phyloP scores from a whole-genome alignment of 805 yeast genomes.

The Candida cerambycidarum region DNA sequence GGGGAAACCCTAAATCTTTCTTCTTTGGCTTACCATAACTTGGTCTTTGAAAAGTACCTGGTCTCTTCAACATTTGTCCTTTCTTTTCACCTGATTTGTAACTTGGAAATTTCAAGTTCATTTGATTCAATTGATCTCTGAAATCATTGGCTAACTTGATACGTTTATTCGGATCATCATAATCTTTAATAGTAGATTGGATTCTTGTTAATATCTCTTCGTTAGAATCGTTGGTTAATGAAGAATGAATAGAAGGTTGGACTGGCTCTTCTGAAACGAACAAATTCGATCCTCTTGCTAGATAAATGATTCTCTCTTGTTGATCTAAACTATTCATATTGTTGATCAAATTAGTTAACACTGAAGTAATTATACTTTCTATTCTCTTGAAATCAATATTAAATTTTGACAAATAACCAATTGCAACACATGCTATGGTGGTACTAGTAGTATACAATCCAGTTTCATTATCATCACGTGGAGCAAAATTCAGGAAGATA shows the following conservation, averaged over 20 bases:
- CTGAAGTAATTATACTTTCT: conserved; percentile 23
- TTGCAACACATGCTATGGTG: conserved; percentile 37
- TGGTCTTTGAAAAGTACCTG: conserved; percentile 37
- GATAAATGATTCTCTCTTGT: conserved; percentile 22
- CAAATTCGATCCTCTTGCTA: conserved; percentile 22
- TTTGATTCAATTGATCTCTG: conserved; percentile 6
- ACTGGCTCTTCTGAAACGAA: neutral
- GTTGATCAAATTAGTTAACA: conserved; percentile 24
- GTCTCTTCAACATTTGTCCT: conserved; percentile 25
- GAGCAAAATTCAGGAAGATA: conserved; percentile 33
- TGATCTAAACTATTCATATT: conserved; percentile 20
- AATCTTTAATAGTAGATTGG: conserved; percentile 4
- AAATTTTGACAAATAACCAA: conserved; percentile 17
- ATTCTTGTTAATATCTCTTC: neutral
- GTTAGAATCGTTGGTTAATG: neutral
- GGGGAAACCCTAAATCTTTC: conserved; percentile 26
- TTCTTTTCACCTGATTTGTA: conserved; percentile 13
- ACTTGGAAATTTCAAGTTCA: conserved; percentile 15
- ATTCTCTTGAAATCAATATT: conserved; percentile 22
- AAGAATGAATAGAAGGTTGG: too few species aligned
- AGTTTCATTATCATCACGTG: conserved; percentile 32
- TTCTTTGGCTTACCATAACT: conserved; percentile 15
- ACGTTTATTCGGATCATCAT: conserved; percentile 9
- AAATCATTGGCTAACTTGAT: conserved; percentile 8
- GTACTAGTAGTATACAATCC: conserved; percentile 37